Conservation (phyloP, 2,329 filamentous ascomycete species). For the Helminthosporium solani region DNA sequence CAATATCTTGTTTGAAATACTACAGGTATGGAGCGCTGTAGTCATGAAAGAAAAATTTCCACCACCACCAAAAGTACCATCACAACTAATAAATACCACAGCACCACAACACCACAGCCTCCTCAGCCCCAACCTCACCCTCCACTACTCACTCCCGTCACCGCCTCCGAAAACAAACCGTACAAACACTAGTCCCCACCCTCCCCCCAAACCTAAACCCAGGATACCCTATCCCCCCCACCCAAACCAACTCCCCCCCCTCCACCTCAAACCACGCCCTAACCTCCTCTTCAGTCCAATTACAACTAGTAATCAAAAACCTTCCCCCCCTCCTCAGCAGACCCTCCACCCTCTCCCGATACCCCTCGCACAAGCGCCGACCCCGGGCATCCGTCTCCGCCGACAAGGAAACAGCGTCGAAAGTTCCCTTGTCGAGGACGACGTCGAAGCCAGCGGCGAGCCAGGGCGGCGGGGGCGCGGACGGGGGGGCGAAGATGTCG, state of each 20-base stretch:
- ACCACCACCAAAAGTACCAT: background rate
- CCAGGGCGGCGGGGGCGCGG: conserved; percentile 55
- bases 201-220: conserved; percentile 87
- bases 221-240: conserved; percentile 73
- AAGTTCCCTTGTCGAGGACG: conserved; percentile 96
- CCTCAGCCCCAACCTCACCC: too few relatives aligned
- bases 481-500: conserved; percentile 50
- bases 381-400: conserved; percentile 55
- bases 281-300: conserved; percentile 93
- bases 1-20: too few relatives aligned
- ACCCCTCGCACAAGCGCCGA: conserved; percentile 70
- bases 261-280: conserved; percentile 70
- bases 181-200: conserved; percentile 86
- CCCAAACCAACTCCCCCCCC: conserved; percentile 56
- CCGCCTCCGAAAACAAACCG: conserved; percentile 70
- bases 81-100: background rate
- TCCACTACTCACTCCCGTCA: too few relatives aligned
- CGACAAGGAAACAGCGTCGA: conserved; percentile 86
- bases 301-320: conserved; percentile 90
- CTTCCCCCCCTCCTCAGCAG: conserved; percentile 71
- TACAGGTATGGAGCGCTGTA: too few relatives aligned
- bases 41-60: background rate
- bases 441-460: conserved; percentile 74
- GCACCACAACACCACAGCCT: too few relatives aligned
- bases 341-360: conserved; percentile 65